Percentiles rank a stretch among this genome's conserved stretches.
Evolutionary conservation across 768 basidiomycete species (phyloP).

Genomic region (Rubroboletus satanas): DNA sequence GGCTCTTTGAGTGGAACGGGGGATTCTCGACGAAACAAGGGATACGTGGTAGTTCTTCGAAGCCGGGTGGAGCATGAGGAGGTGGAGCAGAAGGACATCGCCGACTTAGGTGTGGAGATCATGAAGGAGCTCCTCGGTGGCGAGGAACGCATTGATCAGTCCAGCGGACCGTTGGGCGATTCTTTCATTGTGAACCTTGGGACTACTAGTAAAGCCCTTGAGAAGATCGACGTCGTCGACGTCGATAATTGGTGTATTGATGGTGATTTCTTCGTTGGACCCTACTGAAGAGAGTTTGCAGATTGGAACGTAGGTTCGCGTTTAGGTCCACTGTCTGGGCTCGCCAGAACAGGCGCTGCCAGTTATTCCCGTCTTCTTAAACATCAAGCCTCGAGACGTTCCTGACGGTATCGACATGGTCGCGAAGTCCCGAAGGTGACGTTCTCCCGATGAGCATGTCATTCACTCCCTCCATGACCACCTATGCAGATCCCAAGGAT

Average conservation of each 20-base stretch:
- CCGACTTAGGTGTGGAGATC: background rate
- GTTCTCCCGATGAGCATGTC: background rate
- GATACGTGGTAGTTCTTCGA: background rate
- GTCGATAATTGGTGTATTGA: background rate
- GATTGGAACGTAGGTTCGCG: too few relatives aligned
- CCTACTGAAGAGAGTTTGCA: background rate
- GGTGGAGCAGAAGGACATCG: background rate
- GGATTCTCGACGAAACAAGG: background rate
- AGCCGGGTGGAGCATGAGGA: background rate
- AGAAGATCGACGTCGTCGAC: background rate
- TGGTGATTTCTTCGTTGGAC: background rate
- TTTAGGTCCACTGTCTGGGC: background rate
- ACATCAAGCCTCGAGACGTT: background rate
- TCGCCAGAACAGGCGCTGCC: background rate
- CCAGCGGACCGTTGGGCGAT: background rate
- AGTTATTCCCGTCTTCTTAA: background rate
- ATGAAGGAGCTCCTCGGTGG: constrained; percentile 1
- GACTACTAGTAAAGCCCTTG: background rate
- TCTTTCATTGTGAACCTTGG: constrained; percentile 1
- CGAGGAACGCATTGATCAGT: background rate
- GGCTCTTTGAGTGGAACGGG: background rate
- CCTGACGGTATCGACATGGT: background rate
- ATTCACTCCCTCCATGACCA: background rate
- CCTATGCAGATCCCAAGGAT: background rate
- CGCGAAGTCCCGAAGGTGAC: background rate